Evolutionary conservation across 2,329 filamentous ascomycete species (phyloP), one percentile per base, ranked within the genome.

Genomic region (Exophiala bonariae): DNA sequence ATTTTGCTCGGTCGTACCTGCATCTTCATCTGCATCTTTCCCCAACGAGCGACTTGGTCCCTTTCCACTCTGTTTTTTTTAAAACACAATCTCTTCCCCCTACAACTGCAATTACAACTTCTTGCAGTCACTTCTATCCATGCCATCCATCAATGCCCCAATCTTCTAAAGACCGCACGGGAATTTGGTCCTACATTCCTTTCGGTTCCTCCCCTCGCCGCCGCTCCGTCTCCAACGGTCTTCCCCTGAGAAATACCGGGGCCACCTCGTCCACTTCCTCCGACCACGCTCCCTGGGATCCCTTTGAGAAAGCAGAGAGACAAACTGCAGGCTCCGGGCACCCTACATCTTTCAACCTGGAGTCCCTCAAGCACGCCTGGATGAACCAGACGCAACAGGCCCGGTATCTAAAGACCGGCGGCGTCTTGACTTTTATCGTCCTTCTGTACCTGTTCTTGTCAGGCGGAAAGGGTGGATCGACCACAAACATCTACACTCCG

Each of bases 381-480:
- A 83, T 84, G 81, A 80, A 80, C 59, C 80, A 82, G 70, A 79
- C 76, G 55, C 79, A 82, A 67, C 73, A 79, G 63, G 69, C 78
- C 42, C 74, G 81, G 52, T 82, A 77, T 60, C 61, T 85, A 59
- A 85, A 83, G 72, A 79, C 79, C 42, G 80, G 79, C 32, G 79
- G 78, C 55, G 72, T 85, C 50, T 69, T 84, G 51, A 73, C 75
- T 43, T 74, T 82, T 54, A 65, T 85, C 39, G 66, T 83, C 42
- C 65, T 83, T n/a, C 63, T 79, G 36, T 78, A 82, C 59, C 74
- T 79, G 56, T 71, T 83, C 61, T 67, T 78, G 26, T 76, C 78
- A 2, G 48, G 48, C 18, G 51, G 52, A 14, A 45, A 44, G 14
- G 30, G 22, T 36, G 62, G 59, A 22, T 36, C 53, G 10, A 45